Evolutionary conservation across 257 asterid genomes (phyloP), one percentile per base, ranked within the genome.

Genomic region (Pogostemon cablin): DNA sequence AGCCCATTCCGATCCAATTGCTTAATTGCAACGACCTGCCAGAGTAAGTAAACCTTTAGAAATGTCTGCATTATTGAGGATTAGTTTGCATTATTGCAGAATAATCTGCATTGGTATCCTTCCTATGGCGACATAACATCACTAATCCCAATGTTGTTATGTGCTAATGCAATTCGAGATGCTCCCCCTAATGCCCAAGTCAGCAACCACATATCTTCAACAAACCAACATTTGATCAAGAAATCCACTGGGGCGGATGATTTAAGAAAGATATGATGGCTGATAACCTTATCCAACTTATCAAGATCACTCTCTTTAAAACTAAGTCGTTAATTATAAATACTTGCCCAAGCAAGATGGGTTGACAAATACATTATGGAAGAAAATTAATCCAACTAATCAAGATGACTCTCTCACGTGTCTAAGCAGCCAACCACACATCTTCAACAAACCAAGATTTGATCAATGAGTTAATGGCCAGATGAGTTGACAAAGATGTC

Each of bases 1-100:
- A 95, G 96, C 73, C 99, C 99, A 76, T 95, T 86, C 77, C 98
- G 87, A 77, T 95, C 99, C 81, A 95, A 86, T 69, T 95, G 99
- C 81, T 95, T 95, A 42, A 95, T 96, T 52, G 99, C 99, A 72
- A 88, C 97, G 38, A 79, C 90, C 99, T 91, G 85, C 76, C 78
- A 72, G 79, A 58, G 32, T 71, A 81, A 34, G 60, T 17, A 56
- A 62, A 49, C 47, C 49, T 11, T 41, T 52, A 57, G 4, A 66
- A 35, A 12, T 12, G 52, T 15, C 10, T 0, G 20, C 47, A n/a
- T 62, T 63, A 11, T 17, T 34, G 2, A 42, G 2, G 3, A 57
- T 46, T 10, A 43, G 9, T 2, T 43, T 25, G 32, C 32, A 46
- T 41, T 2, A 41, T 41, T 41, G 5, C 44, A 41, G 44, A 4